phyloP scores from a whole-genome alignment of 1,284 basidiomycete genomes.

The Chalciporus sp. region DNA sequence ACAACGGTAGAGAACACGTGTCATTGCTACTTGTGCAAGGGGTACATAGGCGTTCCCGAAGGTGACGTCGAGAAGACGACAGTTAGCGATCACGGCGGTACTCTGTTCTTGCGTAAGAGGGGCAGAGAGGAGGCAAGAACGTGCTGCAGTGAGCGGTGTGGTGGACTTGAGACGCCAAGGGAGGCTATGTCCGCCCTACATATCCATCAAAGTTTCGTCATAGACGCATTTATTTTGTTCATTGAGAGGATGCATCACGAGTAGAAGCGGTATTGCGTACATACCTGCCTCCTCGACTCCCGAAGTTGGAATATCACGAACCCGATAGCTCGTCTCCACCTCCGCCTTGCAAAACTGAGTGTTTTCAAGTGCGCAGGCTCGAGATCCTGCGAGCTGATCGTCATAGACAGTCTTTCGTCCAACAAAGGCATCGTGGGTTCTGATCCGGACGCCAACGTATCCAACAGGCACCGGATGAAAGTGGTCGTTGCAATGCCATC shows the following conservation, averaged over 20 bases:
- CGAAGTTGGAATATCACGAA: slow-evolving; percentile 40
- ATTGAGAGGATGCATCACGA: not conserved
- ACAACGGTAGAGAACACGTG: slow-evolving; percentile 51
- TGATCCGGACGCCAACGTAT: slow-evolving; percentile 39
- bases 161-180: slow-evolving; percentile 42
- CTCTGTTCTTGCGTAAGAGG: slow-evolving; percentile 34
- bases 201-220: not conserved
- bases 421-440: slow-evolving; percentile 25
- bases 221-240: not conserved
- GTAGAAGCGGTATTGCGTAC: not conserved
- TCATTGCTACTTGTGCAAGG: slow-evolving; percentile 55
- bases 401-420: slow-evolving; percentile 44
- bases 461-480: slow-evolving; percentile 40
- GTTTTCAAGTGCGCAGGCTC: slow-evolving; percentile 31
- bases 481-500: slow-evolving; percentile 14
- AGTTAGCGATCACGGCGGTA: slow-evolving; percentile 36
- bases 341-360: slow-evolving; percentile 37
- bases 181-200: slow-evolving; percentile 60
- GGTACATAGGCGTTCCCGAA: slow-evolving; percentile 54
- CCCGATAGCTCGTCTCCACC: slow-evolving; percentile 54
- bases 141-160: slow-evolving; percentile 41
- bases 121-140: slow-evolving; percentile 28
- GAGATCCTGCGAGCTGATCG: slow-evolving; percentile 41
- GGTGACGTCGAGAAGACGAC: slow-evolving; percentile 46
- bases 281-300: slow-evolving; percentile 38